Evolutionary conservation across 352 stramenopile species (phyloP), one percentile per base, ranked within the genome.

Genomic region (Thalassiosira hispida): DNA sequence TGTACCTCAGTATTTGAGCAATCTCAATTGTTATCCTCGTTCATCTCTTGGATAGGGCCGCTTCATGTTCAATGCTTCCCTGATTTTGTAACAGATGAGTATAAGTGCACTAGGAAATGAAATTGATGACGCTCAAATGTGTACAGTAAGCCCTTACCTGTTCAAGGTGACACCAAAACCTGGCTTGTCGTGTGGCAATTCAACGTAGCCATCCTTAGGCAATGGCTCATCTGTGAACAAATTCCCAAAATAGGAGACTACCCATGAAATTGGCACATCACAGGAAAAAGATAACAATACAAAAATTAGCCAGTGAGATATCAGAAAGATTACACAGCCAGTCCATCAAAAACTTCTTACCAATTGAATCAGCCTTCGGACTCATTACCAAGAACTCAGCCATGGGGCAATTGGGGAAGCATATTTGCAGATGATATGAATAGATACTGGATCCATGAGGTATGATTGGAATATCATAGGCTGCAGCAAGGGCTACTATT

Each of bases 341-440:
- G 14, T 9, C 25, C 2, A 35, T 11, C 22, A n/a, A 57, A 40
- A 33, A 61, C 14, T 64, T 64, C 62, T 67, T 38, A 69, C 68
- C 83, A 63, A 91, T 88, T 2, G 71, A 69, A 59, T 91, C 83
- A 18, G 79, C 85, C 35, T 85, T 82, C 2, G 85, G 83, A 56
- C 69, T 82, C 70, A 90, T 87, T 16, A 89, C 76, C 5, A 90
- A 59, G 64, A 88, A 89, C 47, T 91, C 85, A 25, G 82, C 85
- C 57, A 91, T 84, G 0, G 85, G 85, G 47, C 79, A 88, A 35
- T 65, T 83, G 0, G 82, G 73, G 59, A 86, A 89, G 42, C 73
- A 87, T 63, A 90, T 88, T 81, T 91, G 85, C 27, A 91, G 71
- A 72, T 91, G 85, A 74, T 91, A 91, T 0, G 73, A 84, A 60